Conservation (phyloP, 1,139 yeast species). For the Diutina catenulata region DNA sequence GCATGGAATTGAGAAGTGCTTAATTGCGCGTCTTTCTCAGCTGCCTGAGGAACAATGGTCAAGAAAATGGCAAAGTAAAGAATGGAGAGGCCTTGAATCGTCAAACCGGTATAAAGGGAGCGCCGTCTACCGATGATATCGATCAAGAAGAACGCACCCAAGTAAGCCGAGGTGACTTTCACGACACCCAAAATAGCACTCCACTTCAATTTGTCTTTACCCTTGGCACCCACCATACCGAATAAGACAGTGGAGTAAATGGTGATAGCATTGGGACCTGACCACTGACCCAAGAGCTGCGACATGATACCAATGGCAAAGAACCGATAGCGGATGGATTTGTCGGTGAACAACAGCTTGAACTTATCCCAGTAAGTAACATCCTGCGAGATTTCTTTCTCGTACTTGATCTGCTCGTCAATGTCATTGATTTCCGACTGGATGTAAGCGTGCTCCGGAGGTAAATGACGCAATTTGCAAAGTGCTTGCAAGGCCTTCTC, state of each 20-base stretch:
- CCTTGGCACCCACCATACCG: conserved; percentile 32
- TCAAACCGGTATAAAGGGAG: conserved; percentile 27
- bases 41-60: conserved; percentile 34
- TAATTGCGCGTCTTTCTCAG: conserved; percentile 16
- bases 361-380: conserved; percentile 16
- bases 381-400: conserved; percentile 22
- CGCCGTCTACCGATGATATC: conserved; percentile 36
- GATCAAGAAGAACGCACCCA: conserved; percentile 34
- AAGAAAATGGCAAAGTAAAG: conserved; percentile 38
- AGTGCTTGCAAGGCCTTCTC: conserved; percentile 26
- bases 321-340: conserved; percentile 33
- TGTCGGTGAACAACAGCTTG: conserved; percentile 23
- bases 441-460: conserved; percentile 38
- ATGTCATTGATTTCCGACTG: conserved; percentile 41
- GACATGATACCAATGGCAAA: conserved; percentile 28
- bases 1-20: conserved; percentile 24
- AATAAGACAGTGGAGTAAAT: conserved; percentile 48
- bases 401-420: conserved; percentile 31
- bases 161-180: conserved; percentile 31
- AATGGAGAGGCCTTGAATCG: conserved; percentile 12
- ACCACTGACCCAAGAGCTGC: conserved; percentile 49
- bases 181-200: conserved; percentile 38
- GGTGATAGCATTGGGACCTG: conserved; percentile 54
- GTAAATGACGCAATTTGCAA: conserved; percentile 35
- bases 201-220: conserved; percentile 26